Evolutionary conservation across 768 basidiomycete genomes (phyloP).

Genomic region (Amylocystis lapponica): DNA sequence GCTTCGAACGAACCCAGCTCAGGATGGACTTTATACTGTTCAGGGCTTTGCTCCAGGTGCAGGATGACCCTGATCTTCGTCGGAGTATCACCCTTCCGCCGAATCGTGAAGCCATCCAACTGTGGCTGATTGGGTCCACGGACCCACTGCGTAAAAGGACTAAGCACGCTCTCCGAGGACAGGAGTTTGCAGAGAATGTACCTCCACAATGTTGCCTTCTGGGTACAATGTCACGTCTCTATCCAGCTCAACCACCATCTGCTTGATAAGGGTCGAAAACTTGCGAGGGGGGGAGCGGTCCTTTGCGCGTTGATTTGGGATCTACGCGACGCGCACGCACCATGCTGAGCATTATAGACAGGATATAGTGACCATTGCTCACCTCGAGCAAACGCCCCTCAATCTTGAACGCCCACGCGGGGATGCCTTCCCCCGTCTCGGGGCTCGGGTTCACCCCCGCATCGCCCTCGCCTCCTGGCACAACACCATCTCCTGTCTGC

Average conservation of each 20-base stretch:
- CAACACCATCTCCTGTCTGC: slow-evolving; percentile 32
- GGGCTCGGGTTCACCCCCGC: slow-evolving; percentile 42
- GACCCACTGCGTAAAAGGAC: slow-evolving; percentile 46
- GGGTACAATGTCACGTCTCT: slow-evolving; percentile 75
- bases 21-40: slow-evolving; percentile 74
- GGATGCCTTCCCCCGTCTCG: slow-evolving; percentile 84
- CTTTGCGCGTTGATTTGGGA: slow-evolving; percentile 53
- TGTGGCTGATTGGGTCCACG: slow-evolving; percentile 50
- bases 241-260: slow-evolving; percentile 83
- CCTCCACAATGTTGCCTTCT: slow-evolving; percentile 89
- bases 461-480: slow-evolving; percentile 25
- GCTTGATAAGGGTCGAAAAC: slow-evolving; percentile 81
- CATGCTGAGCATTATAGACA: slow-evolving; percentile 1
- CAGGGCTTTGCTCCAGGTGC: slow-evolving; percentile 81
- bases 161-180: not conserved
- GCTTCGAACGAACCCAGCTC: slow-evolving; percentile 52
- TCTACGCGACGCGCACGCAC: slow-evolving; percentile 27
- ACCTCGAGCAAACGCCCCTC: slow-evolving; percentile 87
- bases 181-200: slow-evolving; percentile 26
- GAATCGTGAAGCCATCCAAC: slow-evolving; percentile 83
- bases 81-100: slow-evolving; percentile 72
- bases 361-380: slow-evolving; percentile 12
- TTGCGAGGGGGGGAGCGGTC: slow-evolving; percentile 64
- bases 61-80: slow-evolving; percentile 81
- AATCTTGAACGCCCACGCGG: slow-evolving; percentile 83